Conservation (phyloP, 331 rosid genomes). For the Telfairia occidentalis region DNA sequence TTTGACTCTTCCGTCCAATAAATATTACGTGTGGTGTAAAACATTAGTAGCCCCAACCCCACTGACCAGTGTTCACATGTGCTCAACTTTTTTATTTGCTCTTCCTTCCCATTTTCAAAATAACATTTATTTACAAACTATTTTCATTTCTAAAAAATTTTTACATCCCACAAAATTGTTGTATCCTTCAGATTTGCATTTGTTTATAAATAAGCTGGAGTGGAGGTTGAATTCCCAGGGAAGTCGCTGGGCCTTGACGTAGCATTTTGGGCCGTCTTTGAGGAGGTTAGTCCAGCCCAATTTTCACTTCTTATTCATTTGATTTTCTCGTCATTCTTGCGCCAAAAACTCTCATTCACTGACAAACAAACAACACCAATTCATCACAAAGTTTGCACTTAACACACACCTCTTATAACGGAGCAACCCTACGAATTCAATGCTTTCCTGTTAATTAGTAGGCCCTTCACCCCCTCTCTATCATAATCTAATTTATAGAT, state of each 20-base stretch:
- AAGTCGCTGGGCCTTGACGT: neutral
- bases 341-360: neutral
- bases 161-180: neutral
- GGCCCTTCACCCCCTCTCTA: neutral
- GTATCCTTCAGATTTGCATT: neutral
- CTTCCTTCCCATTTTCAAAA: neutral
- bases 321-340: too few relatives aligned
- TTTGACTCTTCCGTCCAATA: neutral
- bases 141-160: neutral
- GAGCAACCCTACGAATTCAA: neutral
- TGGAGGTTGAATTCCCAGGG: neutral
- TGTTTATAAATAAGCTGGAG: neutral
- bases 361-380: neutral
- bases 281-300: neutral
- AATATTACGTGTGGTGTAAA: neutral
- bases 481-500: neutral
- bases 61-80: neutral
- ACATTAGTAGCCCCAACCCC: neutral
- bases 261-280: neutral
- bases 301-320: neutral
- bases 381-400: neutral
- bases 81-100: neutral
- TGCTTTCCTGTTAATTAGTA: neutral
- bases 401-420: neutral
- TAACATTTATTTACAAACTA: neutral